phyloP scores from a whole-genome alignment of 192 early-diverging fungal genomes.

The Dissophora ornata region DNA sequence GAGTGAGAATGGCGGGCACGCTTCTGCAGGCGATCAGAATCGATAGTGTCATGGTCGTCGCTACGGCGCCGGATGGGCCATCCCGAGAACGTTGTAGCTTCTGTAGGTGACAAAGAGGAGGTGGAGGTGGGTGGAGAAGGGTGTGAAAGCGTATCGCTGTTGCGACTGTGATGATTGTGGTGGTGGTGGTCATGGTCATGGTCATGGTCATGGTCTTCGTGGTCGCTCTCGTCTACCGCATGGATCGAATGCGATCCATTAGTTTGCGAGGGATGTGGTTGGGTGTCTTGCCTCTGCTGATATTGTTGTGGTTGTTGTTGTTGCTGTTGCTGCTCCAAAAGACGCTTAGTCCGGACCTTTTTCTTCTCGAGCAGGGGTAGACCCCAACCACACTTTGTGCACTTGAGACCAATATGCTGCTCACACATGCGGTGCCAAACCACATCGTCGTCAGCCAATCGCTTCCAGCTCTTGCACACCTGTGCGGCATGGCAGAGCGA shows the following conservation, averaged over 20 bases:
- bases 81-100: conserved; percentile 7
- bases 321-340: conserved; percentile 20
- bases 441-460: conserved; percentile 88
- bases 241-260: conserved; percentile 3
- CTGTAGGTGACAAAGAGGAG: conserved; percentile 44
- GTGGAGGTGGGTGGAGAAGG: conserved; percentile 41
- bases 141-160: conserved; percentile 4
- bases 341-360: conserved; percentile 56
- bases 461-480: conserved; percentile 85
- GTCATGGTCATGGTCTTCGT: conserved; percentile 20
- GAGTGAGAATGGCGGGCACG: conserved; percentile 35
- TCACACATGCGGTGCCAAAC: conserved; percentile 98
- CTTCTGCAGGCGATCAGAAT: conserved; percentile 29
- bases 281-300: conserved; percentile 24
- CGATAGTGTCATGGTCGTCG: conserved; percentile 31
- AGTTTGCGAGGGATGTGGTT: background rate
- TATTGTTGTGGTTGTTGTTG: conserved; percentile 20
- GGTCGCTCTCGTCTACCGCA: conserved; percentile 13
- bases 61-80: conserved; percentile 36
- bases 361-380: conserved; percentile 84
- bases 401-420: conserved; percentile 97
- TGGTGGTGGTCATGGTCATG: conserved; percentile 14
- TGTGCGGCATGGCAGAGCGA: conserved; percentile 93
- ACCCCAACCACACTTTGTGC: conserved; percentile 97
- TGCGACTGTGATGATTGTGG: background rate